phyloP scores from a whole-genome alignment of 2,329 filamentous ascomycete species.

The Neofusicoccum ribis region DNA sequence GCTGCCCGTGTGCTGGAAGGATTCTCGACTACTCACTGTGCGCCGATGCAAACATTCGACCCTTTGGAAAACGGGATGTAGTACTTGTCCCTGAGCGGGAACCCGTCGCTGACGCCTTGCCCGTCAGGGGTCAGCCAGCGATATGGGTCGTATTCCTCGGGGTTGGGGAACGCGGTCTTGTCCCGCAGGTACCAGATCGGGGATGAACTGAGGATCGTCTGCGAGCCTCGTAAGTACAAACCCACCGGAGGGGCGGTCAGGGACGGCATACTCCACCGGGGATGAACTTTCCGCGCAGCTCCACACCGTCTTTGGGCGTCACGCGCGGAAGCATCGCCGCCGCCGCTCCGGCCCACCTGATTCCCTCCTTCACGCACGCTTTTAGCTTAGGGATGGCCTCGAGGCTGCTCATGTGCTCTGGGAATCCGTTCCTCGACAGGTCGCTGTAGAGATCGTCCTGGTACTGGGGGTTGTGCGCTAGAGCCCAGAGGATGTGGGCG shows the following conservation, averaged over 20 bases:
- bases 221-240: not conserved
- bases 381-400: not conserved
- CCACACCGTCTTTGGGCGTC: not conserved
- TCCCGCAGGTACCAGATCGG: conserved; percentile 13
- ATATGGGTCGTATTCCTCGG: conserved; percentile 5
- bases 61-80: conserved; percentile 11
- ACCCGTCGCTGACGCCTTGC: not conserved
- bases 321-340: conserved; percentile 4
- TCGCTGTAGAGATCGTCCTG: not conserved
- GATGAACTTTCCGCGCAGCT: not conserved
- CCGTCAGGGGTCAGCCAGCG: conserved; percentile 4
- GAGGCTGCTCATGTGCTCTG: not conserved
- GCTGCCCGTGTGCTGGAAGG: too few relatives aligned
- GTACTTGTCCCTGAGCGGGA: not conserved
- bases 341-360: not conserved
- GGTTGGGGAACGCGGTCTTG: conserved; percentile 2
- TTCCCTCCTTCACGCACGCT: not conserved
- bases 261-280: not conserved
- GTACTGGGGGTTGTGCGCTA: not conserved
- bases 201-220: conserved; percentile 1
- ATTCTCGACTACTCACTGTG: not conserved
- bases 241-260: not conserved
- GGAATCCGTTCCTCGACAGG: not conserved
- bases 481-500: not conserved
- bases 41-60: conserved; percentile 5